These are phyloP conservation scores for Amphicarpaea edgeworthii DNA, from an alignment of 306 rosid species.

Conservation along the genomic window DNA sequence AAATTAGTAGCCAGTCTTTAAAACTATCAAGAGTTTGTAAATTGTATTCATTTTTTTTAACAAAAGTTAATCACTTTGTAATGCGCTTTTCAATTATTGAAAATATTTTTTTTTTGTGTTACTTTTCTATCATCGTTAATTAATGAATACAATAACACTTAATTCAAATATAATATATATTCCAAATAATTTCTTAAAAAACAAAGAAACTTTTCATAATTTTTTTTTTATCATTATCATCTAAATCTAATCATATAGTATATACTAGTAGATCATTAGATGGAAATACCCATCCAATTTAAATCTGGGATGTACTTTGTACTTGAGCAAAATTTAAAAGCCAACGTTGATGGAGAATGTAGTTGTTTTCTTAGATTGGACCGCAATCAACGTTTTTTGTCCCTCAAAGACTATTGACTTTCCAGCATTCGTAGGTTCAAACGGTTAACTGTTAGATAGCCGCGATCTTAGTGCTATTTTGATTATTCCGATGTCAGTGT, in stretches of 20 bases:
- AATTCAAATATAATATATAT: neutral
- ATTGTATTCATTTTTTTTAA: neutral
- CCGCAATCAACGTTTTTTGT: neutral
- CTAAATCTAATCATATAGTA: neutral
- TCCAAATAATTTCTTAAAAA: neutral
- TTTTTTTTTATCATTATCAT: neutral
- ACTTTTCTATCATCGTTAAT: neutral
- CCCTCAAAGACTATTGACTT: slow-evolving; percentile 40
- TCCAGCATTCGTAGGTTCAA: neutral
- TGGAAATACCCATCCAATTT: neutral
- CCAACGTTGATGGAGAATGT: neutral
- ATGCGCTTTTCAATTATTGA: neutral
- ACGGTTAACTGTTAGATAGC: neutral
- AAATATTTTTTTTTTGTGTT: neutral
- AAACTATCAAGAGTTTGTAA: neutral
- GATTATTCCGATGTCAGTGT: neutral
- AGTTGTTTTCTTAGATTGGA: neutral
- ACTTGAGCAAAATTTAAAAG: neutral
- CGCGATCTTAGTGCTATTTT: neutral
- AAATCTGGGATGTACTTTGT: neutral
- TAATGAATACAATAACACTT: neutral
- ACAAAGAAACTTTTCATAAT: neutral
- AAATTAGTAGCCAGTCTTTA: neutral
- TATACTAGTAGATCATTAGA: neutral
- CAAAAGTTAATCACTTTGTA: neutral